Evolutionary conservation across 495 filamentous ascomycete genomes (phyloP), one percentile per base, ranked within the genome.

Genomic region (Trichoderma gamsii): DNA sequence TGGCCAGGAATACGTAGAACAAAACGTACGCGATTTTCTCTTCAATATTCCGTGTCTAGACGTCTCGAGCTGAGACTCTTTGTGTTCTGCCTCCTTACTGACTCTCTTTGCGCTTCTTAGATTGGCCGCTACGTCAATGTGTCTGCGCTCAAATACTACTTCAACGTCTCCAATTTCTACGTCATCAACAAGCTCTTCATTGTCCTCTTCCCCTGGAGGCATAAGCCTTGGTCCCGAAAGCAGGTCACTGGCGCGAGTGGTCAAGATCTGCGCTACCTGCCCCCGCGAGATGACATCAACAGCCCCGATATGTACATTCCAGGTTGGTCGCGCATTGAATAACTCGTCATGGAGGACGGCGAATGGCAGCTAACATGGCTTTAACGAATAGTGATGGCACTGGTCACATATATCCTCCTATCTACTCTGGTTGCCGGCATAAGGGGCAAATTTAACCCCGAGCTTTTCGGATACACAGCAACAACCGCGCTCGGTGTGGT

Each of bases 231-330:
- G 95, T 95, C 92, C 67, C 88, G 95, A 63, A 85, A 84, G 65
- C 82, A 86, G 73, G 79, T 87, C 5, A 80, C 87, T 15, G 84
- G 86, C 18, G 87, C 88, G 18, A 84, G 81, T 69, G 89, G 89
- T 11, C 86, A 90, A 71, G 90, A 93, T 66, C 90, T 89, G 56
- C 91, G 91, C 85, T 98, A 92, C 79, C 84, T 97, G 9, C 93
- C 95, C 12, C 95, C 95, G n/a, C 85, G 94, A 64, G 94, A 98
- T 75, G 95, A 99, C 76, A 83, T 97, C 76, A 99, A 99, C 78
- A 93, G 92, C 63, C 95, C 96, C 6, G 95, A 99, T 80, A 97
- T 98, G 92, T 99, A 99, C 83, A 98, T 99, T 71, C 95, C 95
- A 38, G 67, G 67, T 68, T 15, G 15, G 66, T 44, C 27, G 27